Conservation (phyloP, 352 stramenopile genomes). For the Pythium angustatum region DNA sequence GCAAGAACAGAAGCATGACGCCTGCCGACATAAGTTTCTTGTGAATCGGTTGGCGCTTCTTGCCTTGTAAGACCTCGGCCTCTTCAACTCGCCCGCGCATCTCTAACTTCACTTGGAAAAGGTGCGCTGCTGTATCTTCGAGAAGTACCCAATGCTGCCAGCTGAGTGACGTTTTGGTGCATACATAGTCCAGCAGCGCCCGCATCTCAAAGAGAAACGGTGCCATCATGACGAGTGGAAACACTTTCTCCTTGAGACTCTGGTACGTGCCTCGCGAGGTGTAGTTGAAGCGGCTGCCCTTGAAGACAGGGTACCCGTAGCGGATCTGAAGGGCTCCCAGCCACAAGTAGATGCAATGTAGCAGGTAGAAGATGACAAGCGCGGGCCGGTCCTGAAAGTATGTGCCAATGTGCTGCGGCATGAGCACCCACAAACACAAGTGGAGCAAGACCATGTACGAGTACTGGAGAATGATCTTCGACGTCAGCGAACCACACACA, state of each 20-base stretch:
- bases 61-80: constrained; percentile 77
- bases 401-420: constrained; percentile 70
- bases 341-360: constrained; percentile 82
- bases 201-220: constrained; percentile 90
- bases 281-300: constrained; percentile 84
- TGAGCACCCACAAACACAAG: constrained; percentile 71
- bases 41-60: constrained; percentile 66
- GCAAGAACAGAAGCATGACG: constrained; percentile 75
- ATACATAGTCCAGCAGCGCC: constrained; percentile 83
- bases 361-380: constrained; percentile 78
- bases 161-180: constrained; percentile 81
- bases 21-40: constrained; percentile 72
- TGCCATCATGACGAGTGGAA: constrained; percentile 73
- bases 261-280: constrained; percentile 47
- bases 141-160: constrained; percentile 82
- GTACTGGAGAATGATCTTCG: constrained; percentile 82
- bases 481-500: constrained; percentile 67
- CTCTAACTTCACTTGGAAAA: constrained; percentile 77
- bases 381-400: constrained; percentile 78
- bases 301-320: constrained; percentile 85
- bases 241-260: constrained; percentile 58
- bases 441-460: constrained; percentile 71
- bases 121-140: constrained; percentile 79
- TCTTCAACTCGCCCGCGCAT: constrained; percentile 72
- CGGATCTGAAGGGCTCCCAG: constrained; percentile 76